Percentiles rank a stretch among this genome's conserved stretches.
Evolutionary conservation across 2,329 filamentous ascomycete species (phyloP).

Genomic region (Colletotrichum cereale): DNA sequence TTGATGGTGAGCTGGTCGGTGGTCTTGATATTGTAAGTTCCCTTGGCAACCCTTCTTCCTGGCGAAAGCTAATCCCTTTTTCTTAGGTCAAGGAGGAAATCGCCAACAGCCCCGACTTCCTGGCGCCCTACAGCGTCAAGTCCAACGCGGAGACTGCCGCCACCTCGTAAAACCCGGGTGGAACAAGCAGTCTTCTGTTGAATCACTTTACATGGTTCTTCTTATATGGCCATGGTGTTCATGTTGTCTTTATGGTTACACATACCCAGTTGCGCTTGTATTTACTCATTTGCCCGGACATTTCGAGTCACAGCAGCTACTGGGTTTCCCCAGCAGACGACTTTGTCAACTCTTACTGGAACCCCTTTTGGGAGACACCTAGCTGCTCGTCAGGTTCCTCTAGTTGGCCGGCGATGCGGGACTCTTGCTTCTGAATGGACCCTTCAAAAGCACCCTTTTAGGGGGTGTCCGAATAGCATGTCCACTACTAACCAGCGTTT

Average conservation of each 20-base stretch:
- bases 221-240: conserved; percentile 4
- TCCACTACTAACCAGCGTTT: not conserved
- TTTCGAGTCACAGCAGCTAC: not conserved
- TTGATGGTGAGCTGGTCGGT: conserved; percentile 89
- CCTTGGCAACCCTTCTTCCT: not conserved
- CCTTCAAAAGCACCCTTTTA: not conserved
- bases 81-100: conserved; percentile 92
- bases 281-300: not conserved
- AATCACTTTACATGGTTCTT: not conserved
- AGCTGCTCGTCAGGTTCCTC: not conserved
- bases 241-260: conserved; percentile 1
- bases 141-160: conserved; percentile 55
- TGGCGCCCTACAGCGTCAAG: conserved; percentile 77
- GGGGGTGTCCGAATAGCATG: not conserved
- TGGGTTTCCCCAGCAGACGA: not conserved
- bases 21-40: conserved; percentile 92
- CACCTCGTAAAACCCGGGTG: conserved; percentile 42
- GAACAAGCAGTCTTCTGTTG: not conserved
- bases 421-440: not conserved
- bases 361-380: too few relatives aligned
- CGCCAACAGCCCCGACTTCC: conserved; percentile 83
- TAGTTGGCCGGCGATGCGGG: not conserved
- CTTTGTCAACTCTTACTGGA: too few relatives aligned
- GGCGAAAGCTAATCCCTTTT: conserved; percentile 8
- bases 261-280: conserved; percentile 12